Evolutionary conservation across 176 grass and related monocot species (phyloP), one percentile per base, ranked within the genome.

Genomic region (Poa annua): DNA sequence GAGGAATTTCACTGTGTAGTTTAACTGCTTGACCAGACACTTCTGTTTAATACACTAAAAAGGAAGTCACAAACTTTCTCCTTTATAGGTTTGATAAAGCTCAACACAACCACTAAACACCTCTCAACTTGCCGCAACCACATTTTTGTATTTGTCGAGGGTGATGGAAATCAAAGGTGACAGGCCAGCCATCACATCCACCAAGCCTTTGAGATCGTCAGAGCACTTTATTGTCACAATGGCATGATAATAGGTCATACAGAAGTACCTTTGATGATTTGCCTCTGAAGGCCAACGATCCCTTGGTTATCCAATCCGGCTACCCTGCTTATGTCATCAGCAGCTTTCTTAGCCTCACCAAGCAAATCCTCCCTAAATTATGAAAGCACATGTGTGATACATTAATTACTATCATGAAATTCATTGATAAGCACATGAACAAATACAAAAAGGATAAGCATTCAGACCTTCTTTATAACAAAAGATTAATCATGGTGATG

Each of bases 181-280:
- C 25, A 74, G 14, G 8, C 15, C 45, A 33, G 45, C 24, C 44
- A 32, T 74, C 44, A 74, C 71, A 74, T 74, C 47, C 7, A 74
- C 45, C 47, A 74, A 74, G 14, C 45, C 25, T 33, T 16, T 17
- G 25, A 74, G 7, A 11, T 74, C 4, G 13, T 17, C 15, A 11
- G 24, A 74, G 15, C 15, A 51, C 47, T 19, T 74, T 1, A 74
- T 32, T 51, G 47, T 11, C 25, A 42, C 7, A 19, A 12, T 15
- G 17, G 29, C 8, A 11, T 38, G 53, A 63, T 36, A 63, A 19
- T 53, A 55, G 19, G 4, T 6, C 38, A 74, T 49, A 55, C 7
- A 80, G 65, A 11, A 68, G n/a, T 85, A 94, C 92, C 92, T 91
- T 71, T 88, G 57, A 94, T 94, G 38, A 91, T 84, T 75, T 94